Evolutionary conservation across 1,139 yeast species (phyloP), one percentile per base, ranked within the genome.

Genomic region (Wickerhamomyces sp.): DNA sequence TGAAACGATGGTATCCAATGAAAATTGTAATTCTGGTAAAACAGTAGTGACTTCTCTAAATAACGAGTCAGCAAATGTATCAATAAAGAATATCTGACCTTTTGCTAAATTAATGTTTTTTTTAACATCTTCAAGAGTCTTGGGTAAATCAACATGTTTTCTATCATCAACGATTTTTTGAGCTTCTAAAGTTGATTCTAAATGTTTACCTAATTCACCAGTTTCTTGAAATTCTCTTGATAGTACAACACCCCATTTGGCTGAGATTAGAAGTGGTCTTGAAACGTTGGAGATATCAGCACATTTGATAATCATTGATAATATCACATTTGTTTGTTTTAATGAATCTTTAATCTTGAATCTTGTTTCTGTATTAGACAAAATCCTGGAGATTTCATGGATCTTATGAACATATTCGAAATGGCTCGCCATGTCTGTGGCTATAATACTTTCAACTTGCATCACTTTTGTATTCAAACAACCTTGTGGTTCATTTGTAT

Each of bases 401-500:
- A 63, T 67, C 47, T 70, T 65, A 32, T 66, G 64, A 54, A 88
- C 77, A 58, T 83, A 89, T 39, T 73, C 81, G 47, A 77, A 78
- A 64, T 91, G 98, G 51, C 76, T 74, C 0, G 91, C 93, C 96
- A 91, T 89, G 61, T 91, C 97, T 0, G 98, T 91, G 11, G 97
- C 95, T 40, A 86, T 59, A 18, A 86, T 83, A 16, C 64, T 56
- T 14, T 57, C 57, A 38, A 71, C 61, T 24, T 68, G 64, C 30
- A 64, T 59, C 20, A 66, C 61, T 31, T 39, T 44, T 11, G 49
- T 55, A 32, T 48, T 49, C 16, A 42, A 23, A 5, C 49, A 42
- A 21, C 32, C 18, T 10, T 40, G 33, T 4, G 39, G 26, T 11
- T 24, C 20, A 0, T 21, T 10, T 2, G 52, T 43, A n/a, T 45